Percentiles rank a stretch among this genome's conserved stretches.
These are phyloP conservation scores for Fusarium algeriense DNA, from an alignment of 2,329 filamentous ascomycete species.

Conservation along the genomic window DNA sequence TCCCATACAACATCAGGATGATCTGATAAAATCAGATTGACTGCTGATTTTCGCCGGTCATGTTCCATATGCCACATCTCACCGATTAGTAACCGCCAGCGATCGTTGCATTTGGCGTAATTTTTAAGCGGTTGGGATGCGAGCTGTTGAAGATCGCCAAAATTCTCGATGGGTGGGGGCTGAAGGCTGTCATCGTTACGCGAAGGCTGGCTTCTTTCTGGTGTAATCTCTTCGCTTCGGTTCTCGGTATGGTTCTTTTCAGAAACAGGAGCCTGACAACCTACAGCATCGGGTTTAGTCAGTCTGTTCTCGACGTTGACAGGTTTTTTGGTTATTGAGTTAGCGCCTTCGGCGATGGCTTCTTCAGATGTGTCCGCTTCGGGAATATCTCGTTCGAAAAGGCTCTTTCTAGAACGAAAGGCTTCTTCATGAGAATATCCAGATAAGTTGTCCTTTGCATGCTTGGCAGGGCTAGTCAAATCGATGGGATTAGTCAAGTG, in stretches of 20 bases:
- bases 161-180: constrained; percentile 37
- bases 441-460: not conserved
- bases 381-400: not conserved
- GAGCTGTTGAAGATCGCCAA: constrained; percentile 45
- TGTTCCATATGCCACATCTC: constrained; percentile 50
- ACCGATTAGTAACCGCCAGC: constrained; percentile 48
- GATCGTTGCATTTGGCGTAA: constrained; percentile 48
- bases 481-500: constrained; percentile 39
- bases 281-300: not conserved
- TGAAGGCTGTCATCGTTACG: not conserved
- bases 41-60: constrained; percentile 44
- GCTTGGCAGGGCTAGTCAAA: constrained; percentile 43
- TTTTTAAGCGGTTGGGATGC: constrained; percentile 26
- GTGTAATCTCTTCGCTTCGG: not conserved
- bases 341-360: not conserved
- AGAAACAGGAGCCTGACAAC: not conserved
- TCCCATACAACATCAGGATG: constrained; percentile 38
- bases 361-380: not conserved
- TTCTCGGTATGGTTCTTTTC: not conserved
- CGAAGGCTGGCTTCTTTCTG: not conserved
- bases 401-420: not conserved
- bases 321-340: not conserved
- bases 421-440: not conserved
- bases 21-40: constrained; percentile 40
- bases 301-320: not conserved